A percentile compares a stretch with the other conserved stretches of the same genome.
Conservation (phyloP, 306 rosid species). For the Abrus pulchellus region DNA sequence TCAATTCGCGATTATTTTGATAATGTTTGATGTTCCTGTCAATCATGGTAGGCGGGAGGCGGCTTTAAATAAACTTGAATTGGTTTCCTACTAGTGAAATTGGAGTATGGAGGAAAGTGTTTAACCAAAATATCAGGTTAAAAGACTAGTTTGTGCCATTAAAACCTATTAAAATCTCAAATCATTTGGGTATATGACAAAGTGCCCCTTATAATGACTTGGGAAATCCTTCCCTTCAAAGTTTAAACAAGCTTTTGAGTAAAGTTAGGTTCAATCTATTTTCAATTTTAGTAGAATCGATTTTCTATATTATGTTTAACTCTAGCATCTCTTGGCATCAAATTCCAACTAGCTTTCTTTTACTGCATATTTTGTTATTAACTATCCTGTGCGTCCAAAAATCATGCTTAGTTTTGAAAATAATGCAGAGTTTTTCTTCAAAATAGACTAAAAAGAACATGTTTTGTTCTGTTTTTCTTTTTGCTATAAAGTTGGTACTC, state of each 20-base stretch:
- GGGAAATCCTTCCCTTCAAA: not conserved
- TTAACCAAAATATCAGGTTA: not conserved
- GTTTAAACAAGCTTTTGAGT: not conserved
- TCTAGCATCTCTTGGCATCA: not conserved
- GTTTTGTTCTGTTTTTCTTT: not conserved
- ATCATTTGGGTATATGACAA: not conserved
- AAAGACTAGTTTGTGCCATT: not conserved
- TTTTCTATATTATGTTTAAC: constrained; percentile 13
- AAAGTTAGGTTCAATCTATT: not conserved
- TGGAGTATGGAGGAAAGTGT: constrained; percentile 4
- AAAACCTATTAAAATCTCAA: not conserved
- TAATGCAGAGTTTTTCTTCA: not conserved
- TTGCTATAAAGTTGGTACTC: constrained; percentile 18
- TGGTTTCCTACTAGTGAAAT: constrained; percentile 5
- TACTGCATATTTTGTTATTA: not conserved
- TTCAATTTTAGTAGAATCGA: not conserved
- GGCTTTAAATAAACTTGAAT: not conserved
- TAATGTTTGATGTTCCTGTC: not conserved
- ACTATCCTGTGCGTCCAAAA: constrained; percentile 9
- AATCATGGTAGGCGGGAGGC: not conserved
- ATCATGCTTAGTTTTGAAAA: constrained; percentile 3
- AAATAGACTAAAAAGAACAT: not conserved
- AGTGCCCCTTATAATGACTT: not conserved
- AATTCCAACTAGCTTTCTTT: constrained; percentile 1
- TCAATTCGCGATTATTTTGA: not conserved